phyloP scores from a whole-genome alignment of 495 filamentous ascomycete species.

The Daldinia childiae region DNA sequence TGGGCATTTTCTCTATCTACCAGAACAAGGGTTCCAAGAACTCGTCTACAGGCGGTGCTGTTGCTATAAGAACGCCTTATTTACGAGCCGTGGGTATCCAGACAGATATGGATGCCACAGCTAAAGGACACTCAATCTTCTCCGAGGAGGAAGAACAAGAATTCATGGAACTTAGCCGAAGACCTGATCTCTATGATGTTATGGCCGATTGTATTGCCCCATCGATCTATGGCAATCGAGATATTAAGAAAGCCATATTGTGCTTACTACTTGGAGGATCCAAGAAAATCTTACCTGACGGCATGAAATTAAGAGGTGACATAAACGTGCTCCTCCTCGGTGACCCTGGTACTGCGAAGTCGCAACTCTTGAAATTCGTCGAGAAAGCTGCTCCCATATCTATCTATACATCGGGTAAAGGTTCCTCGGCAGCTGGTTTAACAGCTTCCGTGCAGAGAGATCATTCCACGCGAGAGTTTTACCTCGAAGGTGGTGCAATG shows the following conservation, averaged over 20 bases:
- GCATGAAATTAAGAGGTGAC: slow-evolving; percentile 97
- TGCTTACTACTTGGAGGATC: slow-evolving; percentile 95
- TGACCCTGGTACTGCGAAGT: slow-evolving; percentile 98
- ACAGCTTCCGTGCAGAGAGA: slow-evolving; percentile 98
- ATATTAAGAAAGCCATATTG: slow-evolving; percentile 99
- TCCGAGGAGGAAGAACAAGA: slow-evolving; percentile 98
- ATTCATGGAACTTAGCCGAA: slow-evolving; percentile 89
- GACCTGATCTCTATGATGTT: slow-evolving; percentile 89
- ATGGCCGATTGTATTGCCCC: slow-evolving; percentile 95
- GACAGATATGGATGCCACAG: slow-evolving; percentile 87
- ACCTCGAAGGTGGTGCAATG: slow-evolving; percentile 98
- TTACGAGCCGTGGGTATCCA: slow-evolving; percentile 93
- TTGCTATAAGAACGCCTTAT: slow-evolving; percentile 96
- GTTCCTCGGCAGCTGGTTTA: slow-evolving; percentile 96
- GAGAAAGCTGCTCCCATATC: slow-evolving; percentile 96
- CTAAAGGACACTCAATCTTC: slow-evolving; percentile 85
- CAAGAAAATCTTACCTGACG: slow-evolving; percentile 98
- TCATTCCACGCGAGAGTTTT: slow-evolving; percentile 91
- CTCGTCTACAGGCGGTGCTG: slow-evolving; percentile 73
- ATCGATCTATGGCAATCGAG: slow-evolving; percentile 93
- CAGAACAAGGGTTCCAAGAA: slow-evolving; percentile 88
- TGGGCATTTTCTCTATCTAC: slow-evolving; percentile 98
- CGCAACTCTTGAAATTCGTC: slow-evolving; percentile 96
- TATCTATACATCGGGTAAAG: slow-evolving; percentile 99
- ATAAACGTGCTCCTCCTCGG: slow-evolving; percentile 98